Base-by-base conservation (phyloP, 805 yeast species). In the Millerozyma acaciae region DNA sequence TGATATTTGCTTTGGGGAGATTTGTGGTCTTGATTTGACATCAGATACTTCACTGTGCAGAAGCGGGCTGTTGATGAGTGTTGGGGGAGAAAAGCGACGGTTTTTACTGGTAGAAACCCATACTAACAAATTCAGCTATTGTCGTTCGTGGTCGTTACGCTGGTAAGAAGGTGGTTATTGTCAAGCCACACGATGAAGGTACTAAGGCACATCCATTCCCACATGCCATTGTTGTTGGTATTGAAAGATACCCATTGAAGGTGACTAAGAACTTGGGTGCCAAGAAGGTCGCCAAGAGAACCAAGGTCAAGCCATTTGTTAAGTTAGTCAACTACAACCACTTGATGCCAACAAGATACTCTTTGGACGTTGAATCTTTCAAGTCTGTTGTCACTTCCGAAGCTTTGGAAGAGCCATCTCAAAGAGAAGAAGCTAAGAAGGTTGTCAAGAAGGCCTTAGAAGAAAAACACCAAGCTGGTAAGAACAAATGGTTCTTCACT, bases 141-240 rank as follows among this genome's bases (percentile, higher is more conserved):
- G 89, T 93, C 71, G 95, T 89, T 73, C 90, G 97, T 74, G 98
- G 98, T 67, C 93, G 98, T 79, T 90, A 80, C 86, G 98, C 98
- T 70, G 98, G 98, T 80, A 90, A 89, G 85, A 93, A 93, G 84
- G 98, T 93, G 55, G 98, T 93, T 70, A 88, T 93, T 67, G 89
- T 93, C 68, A 88, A 86, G 75, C 93, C 96, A 57, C 94, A 85
- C 70, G 97, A 93, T 66, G 97, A 93, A 65, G 98, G 98, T 68
- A 78, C 97, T 77, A 93, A 93, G 78, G 68, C 93, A 50, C 97
- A 90, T 80, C 93, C 94, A 63, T 93, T 88, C 85, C 95, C 96
- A 70, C 97, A 93, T 64, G 98, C 98, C 68, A 79, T 93, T 60
- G 98, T 93, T 64, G 97, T 95, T 55, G 98, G 98, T 81, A 81